phyloP scores from a whole-genome alignment of 495 filamentous ascomycete genomes.

The Penicillium turbatum region DNA sequence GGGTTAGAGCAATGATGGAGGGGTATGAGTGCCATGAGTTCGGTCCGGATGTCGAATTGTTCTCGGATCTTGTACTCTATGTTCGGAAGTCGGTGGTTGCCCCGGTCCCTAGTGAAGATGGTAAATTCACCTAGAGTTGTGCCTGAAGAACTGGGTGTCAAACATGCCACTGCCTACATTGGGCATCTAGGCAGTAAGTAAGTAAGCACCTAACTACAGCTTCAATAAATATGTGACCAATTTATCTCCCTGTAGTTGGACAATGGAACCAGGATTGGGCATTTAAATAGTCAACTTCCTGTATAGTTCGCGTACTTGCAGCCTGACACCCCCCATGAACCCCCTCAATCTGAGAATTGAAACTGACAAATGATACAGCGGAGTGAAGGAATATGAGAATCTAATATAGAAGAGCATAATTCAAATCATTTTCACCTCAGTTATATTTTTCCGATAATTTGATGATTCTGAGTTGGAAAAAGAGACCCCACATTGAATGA shows the following conservation, averaged over 20 bases:
- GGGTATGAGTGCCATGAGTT: conserved; percentile 15
- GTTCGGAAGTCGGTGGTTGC: conserved; percentile 5
- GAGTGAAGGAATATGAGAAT: background rate
- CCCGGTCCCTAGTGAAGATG: background rate
- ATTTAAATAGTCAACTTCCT: background rate
- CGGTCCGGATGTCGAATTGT: conserved; percentile 6
- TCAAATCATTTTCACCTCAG: background rate
- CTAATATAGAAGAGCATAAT: background rate
- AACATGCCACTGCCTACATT: background rate
- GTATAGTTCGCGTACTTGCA: conserved; percentile 6
- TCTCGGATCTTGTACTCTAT: conserved; percentile 11
- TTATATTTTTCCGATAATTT: background rate
- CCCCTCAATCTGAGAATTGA: background rate
- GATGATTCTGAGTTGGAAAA: background rate
- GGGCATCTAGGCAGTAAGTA: too few relatives aligned
- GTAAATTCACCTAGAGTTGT: background rate
- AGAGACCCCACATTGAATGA: conserved; percentile 11
- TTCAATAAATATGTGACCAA: too few relatives aligned
- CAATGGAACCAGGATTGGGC: background rate
- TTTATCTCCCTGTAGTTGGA: too few relatives aligned
- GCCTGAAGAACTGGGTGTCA: background rate
- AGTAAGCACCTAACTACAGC: too few relatives aligned
- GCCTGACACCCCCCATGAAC: background rate
- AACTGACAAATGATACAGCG: background rate
- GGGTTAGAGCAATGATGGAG: conserved; percentile 15